A percentile compares a stretch with the other conserved stretches of the same genome.
These are phyloP conservation scores for Megacollybia marginata DNA, from an alignment of 768 basidiomycete species.

Conservation along the genomic window DNA sequence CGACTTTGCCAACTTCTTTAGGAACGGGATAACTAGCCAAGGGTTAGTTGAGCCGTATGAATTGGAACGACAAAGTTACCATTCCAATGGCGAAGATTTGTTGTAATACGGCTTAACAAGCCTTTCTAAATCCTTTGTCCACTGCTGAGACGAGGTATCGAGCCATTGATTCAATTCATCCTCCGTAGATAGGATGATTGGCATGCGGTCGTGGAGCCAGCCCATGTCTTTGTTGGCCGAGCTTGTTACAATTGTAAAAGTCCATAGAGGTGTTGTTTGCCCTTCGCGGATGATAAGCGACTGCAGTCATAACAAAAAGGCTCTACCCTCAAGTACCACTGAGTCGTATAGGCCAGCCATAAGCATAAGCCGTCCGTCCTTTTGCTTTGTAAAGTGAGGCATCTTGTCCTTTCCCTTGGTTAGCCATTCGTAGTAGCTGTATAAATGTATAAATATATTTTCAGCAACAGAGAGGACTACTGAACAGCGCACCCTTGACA, in stretches of 20 bases:
- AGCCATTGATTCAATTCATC: constrained; percentile 71
- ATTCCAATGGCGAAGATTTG: constrained; percentile 45
- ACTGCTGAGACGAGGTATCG: constrained; percentile 60
- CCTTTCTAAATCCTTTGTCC: constrained; percentile 52
- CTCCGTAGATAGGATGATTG: constrained; percentile 64
- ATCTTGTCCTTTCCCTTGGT: constrained; percentile 56
- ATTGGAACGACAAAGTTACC: constrained; percentile 35
- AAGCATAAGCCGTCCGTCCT: constrained; percentile 61
- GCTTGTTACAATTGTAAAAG: constrained; percentile 89
- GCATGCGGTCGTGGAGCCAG: constrained; percentile 92
- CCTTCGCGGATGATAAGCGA: constrained; percentile 25
- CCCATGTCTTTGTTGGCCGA: constrained; percentile 55
- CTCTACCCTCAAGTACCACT: constrained; percentile 55
- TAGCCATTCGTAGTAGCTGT: constrained; percentile 92
- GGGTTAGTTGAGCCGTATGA: background rate
- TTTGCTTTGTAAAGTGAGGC: constrained; percentile 53
- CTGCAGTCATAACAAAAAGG: background rate
- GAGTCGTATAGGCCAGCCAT: constrained; percentile 86
- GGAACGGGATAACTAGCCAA: constrained; percentile 74
- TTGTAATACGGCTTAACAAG: constrained; percentile 59
- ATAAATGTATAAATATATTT: background rate
- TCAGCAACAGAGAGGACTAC: constrained; percentile 4
- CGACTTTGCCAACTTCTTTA: constrained; percentile 86
- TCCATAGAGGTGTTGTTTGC: constrained; percentile 53
- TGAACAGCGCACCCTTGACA: constrained; percentile 54